These are phyloP conservation scores for Mycena galericulata DNA, from an alignment of 768 basidiomycete species.

Conservation along the genomic window DNA sequence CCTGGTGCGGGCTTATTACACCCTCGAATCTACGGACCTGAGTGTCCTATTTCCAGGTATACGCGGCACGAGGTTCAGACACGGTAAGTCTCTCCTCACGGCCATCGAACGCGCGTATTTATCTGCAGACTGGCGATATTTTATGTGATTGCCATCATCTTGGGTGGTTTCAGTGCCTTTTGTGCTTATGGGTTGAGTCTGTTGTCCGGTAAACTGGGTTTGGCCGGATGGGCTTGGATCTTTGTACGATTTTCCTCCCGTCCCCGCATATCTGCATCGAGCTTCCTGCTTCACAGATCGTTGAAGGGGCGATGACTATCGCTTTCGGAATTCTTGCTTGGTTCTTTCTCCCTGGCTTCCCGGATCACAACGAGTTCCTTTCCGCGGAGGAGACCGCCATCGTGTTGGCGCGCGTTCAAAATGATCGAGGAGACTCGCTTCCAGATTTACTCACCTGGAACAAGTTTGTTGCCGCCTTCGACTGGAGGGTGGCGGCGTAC, in stretches of 20 bases:
- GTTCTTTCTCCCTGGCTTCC: conserved; percentile 60
- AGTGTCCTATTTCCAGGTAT: conserved; percentile 50
- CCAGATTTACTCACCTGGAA: conserved; percentile 54
- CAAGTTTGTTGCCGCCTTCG: conserved; percentile 50
- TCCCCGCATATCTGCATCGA: neutral
- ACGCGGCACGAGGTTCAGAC: conserved; percentile 64
- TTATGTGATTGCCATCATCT: conserved; percentile 56
- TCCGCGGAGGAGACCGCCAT: conserved; percentile 54
- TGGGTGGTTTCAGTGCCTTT: conserved; percentile 62
- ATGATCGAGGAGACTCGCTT: conserved; percentile 62
- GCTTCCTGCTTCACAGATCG: conserved; percentile 47
- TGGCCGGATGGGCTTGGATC: conserved; percentile 66
- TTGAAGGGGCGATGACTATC: conserved; percentile 63
- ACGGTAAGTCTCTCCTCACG: conserved; percentile 45
- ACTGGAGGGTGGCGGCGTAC: conserved; percentile 64
- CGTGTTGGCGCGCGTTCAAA: conserved; percentile 57
- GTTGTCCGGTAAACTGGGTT: conserved; percentile 53
- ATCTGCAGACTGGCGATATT: conserved; percentile 58
- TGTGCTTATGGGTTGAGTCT: conserved; percentile 58
- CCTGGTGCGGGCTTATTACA: conserved; percentile 50
- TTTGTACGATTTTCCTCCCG: conserved; percentile 51
- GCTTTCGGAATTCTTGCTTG: conserved; percentile 56
- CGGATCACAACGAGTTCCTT: conserved; percentile 61
- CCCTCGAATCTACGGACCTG: neutral
- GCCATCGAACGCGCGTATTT: neutral